phyloP scores from a whole-genome alignment of 768 basidiomycete species.

The Auriscalpium microsporum region DNA sequence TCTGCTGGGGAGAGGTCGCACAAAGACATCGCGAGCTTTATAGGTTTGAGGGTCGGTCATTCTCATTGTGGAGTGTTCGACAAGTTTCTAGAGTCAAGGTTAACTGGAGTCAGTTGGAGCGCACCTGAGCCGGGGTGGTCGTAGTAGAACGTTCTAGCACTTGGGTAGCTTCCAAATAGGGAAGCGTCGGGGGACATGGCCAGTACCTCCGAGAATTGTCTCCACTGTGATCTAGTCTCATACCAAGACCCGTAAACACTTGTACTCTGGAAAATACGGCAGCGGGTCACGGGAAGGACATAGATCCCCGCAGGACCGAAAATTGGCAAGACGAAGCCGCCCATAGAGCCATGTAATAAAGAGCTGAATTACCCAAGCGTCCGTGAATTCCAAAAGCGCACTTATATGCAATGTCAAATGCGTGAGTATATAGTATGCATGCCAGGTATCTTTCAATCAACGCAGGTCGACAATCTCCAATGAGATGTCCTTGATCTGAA shows the following conservation, averaged over 20 bases:
- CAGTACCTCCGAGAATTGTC: too few species aligned
- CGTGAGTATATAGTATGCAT: too few species aligned
- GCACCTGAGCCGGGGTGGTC: not conserved
- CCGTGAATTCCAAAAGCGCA: too few species aligned
- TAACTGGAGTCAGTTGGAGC: not conserved
- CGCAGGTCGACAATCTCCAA: slow-evolving; percentile 85
- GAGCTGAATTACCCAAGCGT: too few species aligned
- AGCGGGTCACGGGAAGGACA: too few species aligned
- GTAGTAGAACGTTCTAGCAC: not conserved
- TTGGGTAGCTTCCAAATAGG: not conserved
- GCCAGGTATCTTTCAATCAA: slow-evolving; percentile 1
- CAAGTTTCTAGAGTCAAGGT: not conserved
- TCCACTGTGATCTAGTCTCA: too few species aligned
- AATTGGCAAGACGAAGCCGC: too few species aligned
- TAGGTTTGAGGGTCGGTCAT: not conserved
- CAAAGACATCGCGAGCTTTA: not conserved
- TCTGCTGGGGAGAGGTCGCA: not conserved
- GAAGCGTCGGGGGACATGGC: not conserved
- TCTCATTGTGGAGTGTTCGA: not conserved
- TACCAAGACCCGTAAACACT: too few species aligned
- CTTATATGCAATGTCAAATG: too few species aligned
- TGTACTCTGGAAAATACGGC: too few species aligned
- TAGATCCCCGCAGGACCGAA: too few species aligned
- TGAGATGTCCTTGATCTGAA: slow-evolving; percentile 61
- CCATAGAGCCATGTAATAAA: too few species aligned